Conservation (phyloP, 2,329 filamentous ascomycete genomes). For the Aspergillus novofumigatus region DNA sequence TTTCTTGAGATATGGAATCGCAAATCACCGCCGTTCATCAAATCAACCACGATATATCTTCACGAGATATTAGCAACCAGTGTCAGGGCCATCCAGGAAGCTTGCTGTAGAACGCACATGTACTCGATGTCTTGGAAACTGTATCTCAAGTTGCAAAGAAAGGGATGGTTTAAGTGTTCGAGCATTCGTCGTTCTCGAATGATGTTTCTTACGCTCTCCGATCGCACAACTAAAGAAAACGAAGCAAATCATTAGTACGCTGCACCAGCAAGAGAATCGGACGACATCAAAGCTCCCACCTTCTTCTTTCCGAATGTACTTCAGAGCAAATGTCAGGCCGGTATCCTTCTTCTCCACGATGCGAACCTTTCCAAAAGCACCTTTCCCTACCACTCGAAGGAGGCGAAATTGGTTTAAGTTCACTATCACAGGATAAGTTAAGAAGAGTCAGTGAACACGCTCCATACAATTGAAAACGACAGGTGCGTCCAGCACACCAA, state of each 20-base stretch:
- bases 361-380: constrained; percentile 96
- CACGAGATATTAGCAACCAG: constrained; percentile 20
- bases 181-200: constrained; percentile 97
- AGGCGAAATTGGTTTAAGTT: constrained; percentile 97
- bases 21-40: constrained; percentile 96
- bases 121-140: constrained; percentile 99
- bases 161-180: constrained; percentile 95
- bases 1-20: constrained; percentile 97
- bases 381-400: constrained; percentile 90
- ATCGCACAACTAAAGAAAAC: constrained; percentile 72
- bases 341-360: constrained; percentile 98
- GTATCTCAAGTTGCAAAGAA: constrained; percentile 96
- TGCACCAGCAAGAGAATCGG: not conserved
- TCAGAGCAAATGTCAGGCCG: constrained; percentile 86
- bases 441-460: not conserved
- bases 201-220: constrained; percentile 96
- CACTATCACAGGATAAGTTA: constrained; percentile 50
- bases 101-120: constrained; percentile 58
- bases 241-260: constrained; percentile 20
- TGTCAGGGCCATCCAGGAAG: not conserved
- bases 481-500: constrained; percentile 9
- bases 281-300: constrained; percentile 40
- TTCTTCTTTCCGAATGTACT: constrained; percentile 99
- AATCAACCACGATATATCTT: constrained; percentile 87
- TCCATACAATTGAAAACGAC: not conserved